Evolutionary conservation across 2,329 filamentous ascomycete species (phyloP).

Genomic region (Pochonia chlamydosporia): DNA sequence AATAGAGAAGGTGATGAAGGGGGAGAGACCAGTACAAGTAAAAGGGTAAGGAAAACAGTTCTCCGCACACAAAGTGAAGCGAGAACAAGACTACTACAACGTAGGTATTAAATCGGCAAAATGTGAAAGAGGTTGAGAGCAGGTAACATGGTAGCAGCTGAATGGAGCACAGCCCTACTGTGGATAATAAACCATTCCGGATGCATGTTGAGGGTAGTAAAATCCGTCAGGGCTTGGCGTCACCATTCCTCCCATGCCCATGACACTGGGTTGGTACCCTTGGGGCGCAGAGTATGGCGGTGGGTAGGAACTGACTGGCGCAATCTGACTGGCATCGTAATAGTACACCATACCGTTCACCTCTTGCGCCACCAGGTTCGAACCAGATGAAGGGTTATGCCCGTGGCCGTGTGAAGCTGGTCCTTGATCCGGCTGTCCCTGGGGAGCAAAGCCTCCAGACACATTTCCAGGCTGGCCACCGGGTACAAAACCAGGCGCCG

Average conservation of each 20-base stretch:
- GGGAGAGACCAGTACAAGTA: not conserved
- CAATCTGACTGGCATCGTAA: constrained; percentile 72
- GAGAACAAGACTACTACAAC: constrained; percentile 7
- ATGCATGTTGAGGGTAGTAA: constrained; percentile 58
- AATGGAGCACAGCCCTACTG: constrained; percentile 39
- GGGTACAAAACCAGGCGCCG: constrained; percentile 53
- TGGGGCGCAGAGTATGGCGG: constrained; percentile 42
- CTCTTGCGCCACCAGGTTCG: constrained; percentile 70
- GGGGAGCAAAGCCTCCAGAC: constrained; percentile 35
- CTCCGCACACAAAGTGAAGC: not conserved
- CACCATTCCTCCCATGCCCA: constrained; percentile 77
- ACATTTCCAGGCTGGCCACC: constrained; percentile 41
- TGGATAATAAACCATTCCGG: constrained; percentile 56
- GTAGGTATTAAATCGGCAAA: constrained; percentile 25
- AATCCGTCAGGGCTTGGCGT: constrained; percentile 62
- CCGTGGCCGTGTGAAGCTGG: constrained; percentile 23
- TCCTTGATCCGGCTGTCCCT: constrained; percentile 32
- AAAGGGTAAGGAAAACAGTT: constrained; percentile 7
- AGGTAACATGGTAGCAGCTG: constrained; percentile 15
- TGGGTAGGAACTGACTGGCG: constrained; percentile 45
- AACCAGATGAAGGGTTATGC: constrained; percentile 19
- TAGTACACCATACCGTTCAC: constrained; percentile 96
- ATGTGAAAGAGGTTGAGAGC: constrained; percentile 16
- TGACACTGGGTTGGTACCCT: constrained; percentile 50
- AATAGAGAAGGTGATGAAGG: not conserved